These are phyloP conservation scores for Murraya koenigii DNA, from an alignment of 345 rosid genomes.

Conservation along the genomic window DNA sequence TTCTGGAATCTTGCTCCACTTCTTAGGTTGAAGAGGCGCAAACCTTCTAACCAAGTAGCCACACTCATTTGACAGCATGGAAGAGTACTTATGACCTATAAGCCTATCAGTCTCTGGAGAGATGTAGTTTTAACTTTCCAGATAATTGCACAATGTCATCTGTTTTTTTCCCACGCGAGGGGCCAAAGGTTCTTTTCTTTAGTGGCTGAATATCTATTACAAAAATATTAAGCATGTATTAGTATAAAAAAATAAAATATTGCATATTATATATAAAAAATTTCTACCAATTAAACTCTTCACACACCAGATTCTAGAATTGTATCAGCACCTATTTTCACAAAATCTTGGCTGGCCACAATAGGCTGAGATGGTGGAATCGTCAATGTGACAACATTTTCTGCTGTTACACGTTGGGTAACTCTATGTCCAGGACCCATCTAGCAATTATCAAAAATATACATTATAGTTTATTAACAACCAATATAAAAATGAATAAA, in stretches of 20 bases:
- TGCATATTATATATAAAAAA: too few species aligned
- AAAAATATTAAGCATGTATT: not conserved
- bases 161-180: not conserved
- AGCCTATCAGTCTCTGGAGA: not conserved
- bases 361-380: too few species aligned
- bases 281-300: too few species aligned
- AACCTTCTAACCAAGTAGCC: not conserved
- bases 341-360: too few species aligned
- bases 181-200: not conserved
- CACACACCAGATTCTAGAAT: too few species aligned
- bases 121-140: not conserved
- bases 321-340: too few species aligned
- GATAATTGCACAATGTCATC: not conserved
- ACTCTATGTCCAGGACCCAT: too few species aligned
- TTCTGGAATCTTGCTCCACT: not conserved
- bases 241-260: not conserved
- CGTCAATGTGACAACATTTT: too few species aligned
- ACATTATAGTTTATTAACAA: too few species aligned
- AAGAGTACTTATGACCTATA: not conserved
- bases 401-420: too few species aligned
- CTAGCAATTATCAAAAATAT: too few species aligned
- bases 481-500: too few species aligned
- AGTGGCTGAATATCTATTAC: not conserved
- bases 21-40: not conserved
- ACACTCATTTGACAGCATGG: not conserved